phyloP scores from a whole-genome alignment of 2,329 filamentous ascomycete genomes.

The Aureobasidium sp. region DNA sequence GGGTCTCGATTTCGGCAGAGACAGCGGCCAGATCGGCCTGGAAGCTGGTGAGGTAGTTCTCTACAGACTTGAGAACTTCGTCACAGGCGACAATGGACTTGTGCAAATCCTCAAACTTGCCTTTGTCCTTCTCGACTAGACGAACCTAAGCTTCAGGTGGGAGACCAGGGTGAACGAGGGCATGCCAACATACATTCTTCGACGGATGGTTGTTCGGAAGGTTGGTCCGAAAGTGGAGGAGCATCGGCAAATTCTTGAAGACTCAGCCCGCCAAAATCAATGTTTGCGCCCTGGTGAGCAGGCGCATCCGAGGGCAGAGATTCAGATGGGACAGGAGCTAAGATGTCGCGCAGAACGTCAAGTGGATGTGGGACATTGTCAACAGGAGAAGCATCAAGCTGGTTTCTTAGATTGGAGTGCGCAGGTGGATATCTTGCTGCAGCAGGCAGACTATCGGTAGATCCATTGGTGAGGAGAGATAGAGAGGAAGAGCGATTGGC shows the following conservation, averaged over 20 bases:
- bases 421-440: slow-evolving; percentile 60
- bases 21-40: slow-evolving; percentile 87
- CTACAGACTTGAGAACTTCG: slow-evolving; percentile 85
- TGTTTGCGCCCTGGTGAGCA: background rate
- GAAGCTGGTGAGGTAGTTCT: slow-evolving; percentile 86
- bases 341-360: slow-evolving; percentile 57
- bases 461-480: slow-evolving; percentile 66
- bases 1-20: slow-evolving; percentile 87
- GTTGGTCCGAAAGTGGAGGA: slow-evolving; percentile 21
- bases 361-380: slow-evolving; percentile 61
- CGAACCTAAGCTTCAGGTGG: slow-evolving; percentile 13
- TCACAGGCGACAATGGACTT: slow-evolving; percentile 84
- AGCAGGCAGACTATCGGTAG: slow-evolving; percentile 66
- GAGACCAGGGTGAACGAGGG: background rate
- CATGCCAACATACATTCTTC: slow-evolving; percentile 34
- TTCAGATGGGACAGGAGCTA: slow-evolving; percentile 34
- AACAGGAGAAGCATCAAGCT: slow-evolving; percentile 42
- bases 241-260: slow-evolving; percentile 61
- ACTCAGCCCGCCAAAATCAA: slow-evolving; percentile 69
- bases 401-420: slow-evolving; percentile 55
- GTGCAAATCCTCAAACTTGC: slow-evolving; percentile 85
- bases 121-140: slow-evolving; percentile 60
- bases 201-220: slow-evolving; percentile 36
- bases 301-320: background rate
- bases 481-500: slow-evolving; percentile 69